Percentiles rank a stretch among this genome's conserved stretches.
Conservation (phyloP, 225 moss, liverwort and hornwort species). For the Anthoceros angustus region DNA sequence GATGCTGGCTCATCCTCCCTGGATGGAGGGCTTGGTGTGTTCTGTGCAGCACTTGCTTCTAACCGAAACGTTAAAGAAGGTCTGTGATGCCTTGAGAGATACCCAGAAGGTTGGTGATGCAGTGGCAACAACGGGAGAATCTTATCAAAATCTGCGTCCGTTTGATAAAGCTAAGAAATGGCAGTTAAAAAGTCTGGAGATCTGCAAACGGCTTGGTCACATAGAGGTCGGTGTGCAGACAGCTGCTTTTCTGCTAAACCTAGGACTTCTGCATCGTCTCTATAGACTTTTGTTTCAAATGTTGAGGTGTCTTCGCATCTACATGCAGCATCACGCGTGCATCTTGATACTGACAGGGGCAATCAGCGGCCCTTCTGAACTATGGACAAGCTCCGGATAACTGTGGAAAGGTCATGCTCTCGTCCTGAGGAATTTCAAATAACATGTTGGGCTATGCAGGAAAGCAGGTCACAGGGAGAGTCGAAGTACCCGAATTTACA, state of each 20-base stretch:
- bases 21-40: background rate
- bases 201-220: slow-evolving; percentile 61
- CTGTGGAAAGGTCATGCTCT: slow-evolving; percentile 15
- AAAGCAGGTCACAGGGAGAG: slow-evolving; percentile 22
- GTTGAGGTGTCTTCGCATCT: no score
- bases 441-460: slow-evolving; percentile 10
- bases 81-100: slow-evolving; percentile 51
- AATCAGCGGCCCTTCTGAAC: slow-evolving; percentile 71
- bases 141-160: slow-evolving; percentile 54
- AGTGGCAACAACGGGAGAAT: slow-evolving; percentile 45
- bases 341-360: slow-evolving; percentile 39
- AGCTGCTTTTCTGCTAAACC: no score
- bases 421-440: background rate
- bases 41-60: slow-evolving; percentile 59
- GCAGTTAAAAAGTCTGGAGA: slow-evolving; percentile 43
- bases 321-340: no score
- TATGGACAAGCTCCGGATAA: slow-evolving; percentile 76
- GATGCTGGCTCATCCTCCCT: no score
- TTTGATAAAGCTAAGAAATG: slow-evolving; percentile 71
- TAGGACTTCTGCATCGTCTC: no score
- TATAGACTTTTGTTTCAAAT: no score
- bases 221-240: slow-evolving; percentile 37
- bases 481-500: slow-evolving; percentile 23
- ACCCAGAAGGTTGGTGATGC: slow-evolving; percentile 79
- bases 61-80: slow-evolving; percentile 51